phyloP scores from a whole-genome alignment of 1,139 yeast genomes.

The Dujonia santamariae region DNA sequence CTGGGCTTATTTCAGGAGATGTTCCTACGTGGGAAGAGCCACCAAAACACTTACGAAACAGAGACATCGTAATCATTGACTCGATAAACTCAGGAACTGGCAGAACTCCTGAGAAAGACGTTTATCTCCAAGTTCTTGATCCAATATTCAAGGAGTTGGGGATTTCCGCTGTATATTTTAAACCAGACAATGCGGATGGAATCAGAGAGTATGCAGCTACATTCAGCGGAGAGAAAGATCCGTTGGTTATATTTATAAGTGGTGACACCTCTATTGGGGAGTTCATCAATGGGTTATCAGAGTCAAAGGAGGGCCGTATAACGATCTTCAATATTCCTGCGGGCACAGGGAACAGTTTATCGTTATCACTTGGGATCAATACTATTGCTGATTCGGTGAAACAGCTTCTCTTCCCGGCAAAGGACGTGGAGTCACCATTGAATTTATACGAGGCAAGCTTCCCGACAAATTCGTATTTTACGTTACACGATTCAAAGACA shows the following conservation, averaged over 20 bases:
- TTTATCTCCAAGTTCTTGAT: constrained; percentile 38
- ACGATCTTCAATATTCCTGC: constrained; percentile 59
- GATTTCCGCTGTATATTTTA: constrained; percentile 34
- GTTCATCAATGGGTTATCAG: constrained; percentile 53
- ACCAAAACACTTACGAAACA: constrained; percentile 4
- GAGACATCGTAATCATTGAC: constrained; percentile 33
- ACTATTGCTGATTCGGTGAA: constrained; percentile 38
- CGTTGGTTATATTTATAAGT: constrained; percentile 56
- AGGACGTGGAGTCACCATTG: constrained; percentile 41
- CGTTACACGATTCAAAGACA: constrained; percentile 19
- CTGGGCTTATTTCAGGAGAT: constrained; percentile 4
- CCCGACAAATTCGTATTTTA: constrained; percentile 42
- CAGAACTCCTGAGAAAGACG: constrained; percentile 32
- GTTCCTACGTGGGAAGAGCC: constrained; percentile 2
- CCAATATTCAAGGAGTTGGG: constrained; percentile 42
- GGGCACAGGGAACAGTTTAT: constrained; percentile 86
- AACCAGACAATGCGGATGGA: constrained; percentile 33
- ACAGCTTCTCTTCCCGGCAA: constrained; percentile 31
- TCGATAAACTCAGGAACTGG: constrained; percentile 60
- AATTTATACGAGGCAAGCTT: constrained; percentile 54
- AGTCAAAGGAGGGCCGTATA: constrained; percentile 12
- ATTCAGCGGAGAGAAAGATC: constrained; percentile 9
- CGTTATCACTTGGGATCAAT: constrained; percentile 54
- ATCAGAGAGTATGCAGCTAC: constrained; percentile 32
- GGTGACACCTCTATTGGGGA: constrained; percentile 89